Conservation (phyloP, 116 monocot genomes). For the Dioscorea cayenensis region DNA sequence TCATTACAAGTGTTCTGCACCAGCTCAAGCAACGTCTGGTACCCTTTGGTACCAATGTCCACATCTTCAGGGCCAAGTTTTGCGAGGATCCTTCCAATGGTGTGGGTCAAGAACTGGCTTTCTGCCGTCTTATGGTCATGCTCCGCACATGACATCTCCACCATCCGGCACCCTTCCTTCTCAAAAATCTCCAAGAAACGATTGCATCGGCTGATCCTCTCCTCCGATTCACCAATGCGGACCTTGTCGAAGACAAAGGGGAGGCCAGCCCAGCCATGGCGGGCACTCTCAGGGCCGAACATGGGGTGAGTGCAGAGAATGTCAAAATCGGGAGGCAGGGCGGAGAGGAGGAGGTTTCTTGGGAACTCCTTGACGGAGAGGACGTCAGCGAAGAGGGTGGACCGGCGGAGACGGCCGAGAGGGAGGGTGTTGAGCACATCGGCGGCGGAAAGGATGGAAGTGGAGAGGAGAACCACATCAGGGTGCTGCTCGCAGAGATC, state of each 20-base stretch:
- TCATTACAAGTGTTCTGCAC: slow-evolving; percentile 74
- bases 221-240: slow-evolving; percentile 26
- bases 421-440: slow-evolving; percentile 58
- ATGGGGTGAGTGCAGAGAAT: slow-evolving; percentile 86
- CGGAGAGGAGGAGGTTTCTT: slow-evolving; percentile 24
- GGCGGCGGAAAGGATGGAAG: slow-evolving; percentile 70
- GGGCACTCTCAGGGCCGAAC: slow-evolving; percentile 79
- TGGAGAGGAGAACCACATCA: slow-evolving; percentile 74
- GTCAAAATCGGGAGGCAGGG: slow-evolving; percentile 58
- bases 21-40: slow-evolving; percentile 62
- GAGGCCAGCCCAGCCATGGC: slow-evolving; percentile 58
- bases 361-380: slow-evolving; percentile 95
- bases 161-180: slow-evolving; percentile 74
- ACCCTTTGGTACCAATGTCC: slow-evolving; percentile 63
- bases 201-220: slow-evolving; percentile 23
- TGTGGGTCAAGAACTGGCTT: slow-evolving; percentile 83
- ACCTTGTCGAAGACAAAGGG: slow-evolving; percentile 83
- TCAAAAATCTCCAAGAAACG: slow-evolving; percentile 56
- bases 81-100: slow-evolving; percentile 50
- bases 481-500: slow-evolving; percentile 93
- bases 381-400: slow-evolving; percentile 75
- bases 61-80: slow-evolving; percentile 44
- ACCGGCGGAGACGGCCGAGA: slow-evolving; percentile 63
- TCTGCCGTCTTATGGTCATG: slow-evolving; percentile 58
- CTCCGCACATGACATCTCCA: slow-evolving; percentile 83